Evolutionary conservation across 148 eudicot genomes (phyloP).

Genomic region (Chenopodium formosanum): DNA sequence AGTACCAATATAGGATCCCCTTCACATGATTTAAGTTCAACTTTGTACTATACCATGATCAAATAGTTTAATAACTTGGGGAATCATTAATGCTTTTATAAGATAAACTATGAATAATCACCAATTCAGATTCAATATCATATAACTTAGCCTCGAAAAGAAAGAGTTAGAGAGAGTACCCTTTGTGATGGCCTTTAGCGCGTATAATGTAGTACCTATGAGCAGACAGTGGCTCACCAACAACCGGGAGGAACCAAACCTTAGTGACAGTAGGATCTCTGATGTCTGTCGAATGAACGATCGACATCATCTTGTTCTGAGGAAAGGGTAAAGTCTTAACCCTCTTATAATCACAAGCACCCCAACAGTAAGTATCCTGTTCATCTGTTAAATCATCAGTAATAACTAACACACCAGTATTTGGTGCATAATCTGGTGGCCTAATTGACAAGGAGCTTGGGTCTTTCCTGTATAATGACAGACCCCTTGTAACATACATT

Average conservation of each 20-base stretch:
- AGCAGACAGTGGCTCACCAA: slow-evolving; percentile 69
- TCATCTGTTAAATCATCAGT: slow-evolving; percentile 71
- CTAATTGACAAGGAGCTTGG: slow-evolving; percentile 46
- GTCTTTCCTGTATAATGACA: slow-evolving; percentile 55
- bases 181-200: slow-evolving; percentile 65
- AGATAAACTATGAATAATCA: neutral
- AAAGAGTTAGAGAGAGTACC: slow-evolving; percentile 36
- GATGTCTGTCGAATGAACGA: slow-evolving; percentile 48
- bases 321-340: slow-evolving; percentile 66
- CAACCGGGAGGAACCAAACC: slow-evolving; percentile 81
- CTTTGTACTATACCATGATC: too few species aligned
- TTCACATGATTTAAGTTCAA: too few species aligned
- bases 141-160: neutral
- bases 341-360: slow-evolving; percentile 51
- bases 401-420: slow-evolving; percentile 57
- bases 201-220: slow-evolving; percentile 66
- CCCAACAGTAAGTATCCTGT: slow-evolving; percentile 53
- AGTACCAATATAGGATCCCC: too few species aligned
- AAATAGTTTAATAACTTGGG: neutral
- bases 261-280: slow-evolving; percentile 39
- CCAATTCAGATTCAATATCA: neutral
- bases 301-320: slow-evolving; percentile 60
- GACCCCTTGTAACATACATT: slow-evolving; percentile 73
- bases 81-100: neutral
- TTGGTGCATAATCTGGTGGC: slow-evolving; percentile 53